Evolutionary conservation across 116 monocot genomes (phyloP), one percentile per base, ranked within the genome.

Genomic region (Papilionanthe hybrid): DNA sequence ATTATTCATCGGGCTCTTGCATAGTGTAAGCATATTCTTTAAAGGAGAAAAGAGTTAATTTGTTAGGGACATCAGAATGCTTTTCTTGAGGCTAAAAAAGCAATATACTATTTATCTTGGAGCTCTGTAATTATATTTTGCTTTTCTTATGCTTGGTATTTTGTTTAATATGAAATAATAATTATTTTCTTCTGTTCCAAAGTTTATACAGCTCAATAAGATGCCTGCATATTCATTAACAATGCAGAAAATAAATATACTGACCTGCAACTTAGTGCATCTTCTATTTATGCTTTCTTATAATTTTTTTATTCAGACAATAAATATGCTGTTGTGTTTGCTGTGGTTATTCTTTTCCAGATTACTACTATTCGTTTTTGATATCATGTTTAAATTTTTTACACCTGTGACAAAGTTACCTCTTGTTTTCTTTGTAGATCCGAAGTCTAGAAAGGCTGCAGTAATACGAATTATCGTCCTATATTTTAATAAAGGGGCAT

Each of bases 21-120:
- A 58, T 45, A 72, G 80, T 86, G 86, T 86, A 82, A 83, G 82
- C 74, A 47, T 75, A 49, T 72, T 32, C 32, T 73, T 19, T 73
- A 15, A 44, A n/a, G 5, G 18, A 43, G 42, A 69, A 69, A 13
- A 5, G 6, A 23, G 28, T 42, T 42, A 7, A 72, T 67, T 9
- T 23, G 22, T 67, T 67, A 67, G 28, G 66, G 8, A 4, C 32
- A 41, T 72, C 5, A 13, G 9, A 72, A 10, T 72, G 32, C 72
- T 72, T 11, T 67, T 18, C 72, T 42, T 42, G 18, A 72, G 41
- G 32, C 72, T 41, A 6, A 42, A 37, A 72, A 67, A 58, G 56
- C n/a, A 42, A 4, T n/a, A 4, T 73, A 4, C 44, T 73, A 7
- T 20, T 43, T 20, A 22, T 73, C 17, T 44, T 43, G n/a, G 19